Evolutionary conservation across 2,329 filamentous ascomycete species (phyloP), one percentile per base, ranked within the genome.

Genomic region (Scytalidium lignicola): DNA sequence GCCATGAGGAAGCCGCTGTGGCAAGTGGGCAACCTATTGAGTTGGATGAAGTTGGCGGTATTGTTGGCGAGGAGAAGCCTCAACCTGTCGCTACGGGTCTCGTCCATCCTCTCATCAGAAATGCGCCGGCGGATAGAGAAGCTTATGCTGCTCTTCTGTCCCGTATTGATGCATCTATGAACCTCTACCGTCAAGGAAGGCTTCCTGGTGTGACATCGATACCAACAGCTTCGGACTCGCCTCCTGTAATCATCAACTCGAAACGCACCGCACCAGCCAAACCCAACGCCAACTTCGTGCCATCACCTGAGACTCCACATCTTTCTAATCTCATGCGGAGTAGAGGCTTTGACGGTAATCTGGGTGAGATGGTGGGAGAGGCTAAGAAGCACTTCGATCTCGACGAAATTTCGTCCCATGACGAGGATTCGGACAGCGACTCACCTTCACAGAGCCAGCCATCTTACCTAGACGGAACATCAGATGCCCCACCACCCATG

Each of bases 1-100:
- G 90, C 60, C 93, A 99, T 63, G 92, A 97, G 67, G 89, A 91
- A 62, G 93, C 93, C 54, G 93, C 92, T 28, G 78, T 91, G 49
- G 86, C 88, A 51, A 95, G 90, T 59, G 93, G 93, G 46, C 85
- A 91, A 57, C 82, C 86, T 12, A 82, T 96, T 51, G 88, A 95
- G 59, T 74, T 80, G 54, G 79, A 86, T 55, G 82, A 86, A 47
- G 67, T 67, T 22, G 74, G 74, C 41, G 67, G 68, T 47, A 64
- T 75, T 50, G 67, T 75, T 48, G 72, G 69, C 26, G 69, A 73
- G 47, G 72, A 72, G 47, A 74, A 65, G 17, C 54, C 59, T 19
- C 43, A 47, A 7, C 47, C 51, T 26, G 41, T 50, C 28, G 53
- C 63, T 28, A 62, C 54, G 46, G 80, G 79, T 23, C 74, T 79